Conservation (phyloP, 495 filamentous ascomycete genomes). For the Aspergillus sclerotiicarbonarius region DNA sequence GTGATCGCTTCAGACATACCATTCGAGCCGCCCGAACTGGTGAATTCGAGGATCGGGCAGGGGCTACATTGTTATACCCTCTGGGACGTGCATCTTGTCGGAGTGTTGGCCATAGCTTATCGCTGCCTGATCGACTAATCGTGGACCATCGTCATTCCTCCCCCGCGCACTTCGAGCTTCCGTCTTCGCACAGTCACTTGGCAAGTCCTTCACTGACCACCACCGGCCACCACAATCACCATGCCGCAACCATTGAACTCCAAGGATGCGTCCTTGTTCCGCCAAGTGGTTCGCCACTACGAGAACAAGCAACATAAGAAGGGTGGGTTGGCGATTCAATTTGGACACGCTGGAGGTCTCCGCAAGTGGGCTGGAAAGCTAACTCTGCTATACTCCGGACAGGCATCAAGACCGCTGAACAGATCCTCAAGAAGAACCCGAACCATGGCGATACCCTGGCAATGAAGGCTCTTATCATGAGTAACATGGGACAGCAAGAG, state of each 20-base stretch:
- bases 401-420: constrained; percentile 90
- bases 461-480: constrained; percentile 98
- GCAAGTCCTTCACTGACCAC: constrained; percentile 18
- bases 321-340: constrained; percentile 42
- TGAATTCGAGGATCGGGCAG: neutral
- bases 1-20: neutral
- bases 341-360: constrained; percentile 9
- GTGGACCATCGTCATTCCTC: neutral
- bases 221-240: constrained; percentile 33
- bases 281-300: constrained; percentile 89
- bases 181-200: constrained; percentile 34
- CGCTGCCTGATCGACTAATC: constrained; percentile 18
- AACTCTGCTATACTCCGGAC: constrained; percentile 16
- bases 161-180: constrained; percentile 44
- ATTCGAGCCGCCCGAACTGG: constrained; percentile 4
- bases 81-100: constrained; percentile 5
- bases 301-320: constrained; percentile 99
- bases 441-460: constrained; percentile 98
- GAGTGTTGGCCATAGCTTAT: constrained; percentile 20
- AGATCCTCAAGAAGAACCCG: constrained; percentile 89
- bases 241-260: constrained; percentile 83
- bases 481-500: constrained; percentile 80
- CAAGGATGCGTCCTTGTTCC: constrained; percentile 92
- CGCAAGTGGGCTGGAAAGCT: constrained; percentile 17
- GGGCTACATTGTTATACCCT: constrained; percentile 4